Evolutionary conservation across 768 basidiomycete species (phyloP).

Genomic region (Scleroderma citrinum): DNA sequence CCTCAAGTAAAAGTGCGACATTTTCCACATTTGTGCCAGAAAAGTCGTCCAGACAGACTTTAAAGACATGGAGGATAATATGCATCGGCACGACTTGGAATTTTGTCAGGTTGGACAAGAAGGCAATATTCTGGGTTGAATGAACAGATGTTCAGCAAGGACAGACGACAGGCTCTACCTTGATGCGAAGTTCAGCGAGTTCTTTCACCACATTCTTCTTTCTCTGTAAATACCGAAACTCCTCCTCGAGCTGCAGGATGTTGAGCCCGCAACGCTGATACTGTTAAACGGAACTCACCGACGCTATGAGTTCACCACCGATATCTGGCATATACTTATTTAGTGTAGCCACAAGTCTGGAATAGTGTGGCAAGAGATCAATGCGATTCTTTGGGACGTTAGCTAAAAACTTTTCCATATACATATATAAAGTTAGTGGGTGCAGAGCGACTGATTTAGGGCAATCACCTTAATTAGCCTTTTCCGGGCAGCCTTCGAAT

Average conservation of each 20-base stretch:
- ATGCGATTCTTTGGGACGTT: slow-evolving; percentile 83
- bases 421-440: slow-evolving; percentile 6
- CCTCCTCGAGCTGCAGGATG: slow-evolving; percentile 77
- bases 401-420: slow-evolving; percentile 55
- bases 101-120: slow-evolving; percentile 90
- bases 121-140: slow-evolving; percentile 68
- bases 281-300: slow-evolving; percentile 44
- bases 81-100: slow-evolving; percentile 88
- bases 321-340: slow-evolving; percentile 93
- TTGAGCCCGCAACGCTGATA: slow-evolving; percentile 1
- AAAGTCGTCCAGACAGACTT: slow-evolving; percentile 96
- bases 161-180: slow-evolving; percentile 41
- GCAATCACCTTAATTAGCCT: slow-evolving; percentile 70
- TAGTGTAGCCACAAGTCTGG: slow-evolving; percentile 82
- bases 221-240: slow-evolving; percentile 90
- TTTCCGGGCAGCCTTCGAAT: slow-evolving; percentile 94
- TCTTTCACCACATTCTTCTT: slow-evolving; percentile 94
- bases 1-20: slow-evolving; percentile 84
- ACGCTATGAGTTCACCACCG: slow-evolving; percentile 71
- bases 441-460: slow-evolving; percentile 1
- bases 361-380: slow-evolving; percentile 91
- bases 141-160: neutral
- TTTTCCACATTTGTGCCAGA: slow-evolving; percentile 91
- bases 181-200: slow-evolving; percentile 75
- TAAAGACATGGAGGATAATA: slow-evolving; percentile 91